These are phyloP conservation scores for Coemansia sp. DNA, from an alignment of 192 early-diverging fungal genomes.

Conservation along the genomic window DNA sequence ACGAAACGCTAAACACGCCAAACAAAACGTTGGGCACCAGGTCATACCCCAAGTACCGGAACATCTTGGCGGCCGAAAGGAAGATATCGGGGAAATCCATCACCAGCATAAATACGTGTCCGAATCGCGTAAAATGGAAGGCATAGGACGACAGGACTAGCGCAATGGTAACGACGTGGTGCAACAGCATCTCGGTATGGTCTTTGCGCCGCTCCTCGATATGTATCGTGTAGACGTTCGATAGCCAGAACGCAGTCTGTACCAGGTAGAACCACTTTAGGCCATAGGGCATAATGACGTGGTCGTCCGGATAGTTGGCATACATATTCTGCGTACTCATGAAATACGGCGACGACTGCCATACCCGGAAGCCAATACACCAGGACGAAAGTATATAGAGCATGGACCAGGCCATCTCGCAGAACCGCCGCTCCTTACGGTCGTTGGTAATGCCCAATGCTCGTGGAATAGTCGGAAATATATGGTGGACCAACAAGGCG, in stretches of 20 bases:
- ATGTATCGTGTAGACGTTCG: constrained; percentile 54
- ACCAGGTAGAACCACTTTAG: constrained; percentile 60
- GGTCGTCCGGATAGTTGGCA: constrained; percentile 54
- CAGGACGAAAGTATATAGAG: constrained; percentile 47
- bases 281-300: constrained; percentile 42
- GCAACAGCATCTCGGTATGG: constrained; percentile 52
- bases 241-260: constrained; percentile 54
- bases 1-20: constrained; percentile 73
- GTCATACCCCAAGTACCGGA: constrained; percentile 70
- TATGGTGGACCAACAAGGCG: constrained; percentile 57
- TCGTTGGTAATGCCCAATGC: constrained; percentile 21
- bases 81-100: constrained; percentile 64
- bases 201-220: constrained; percentile 61
- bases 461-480: constrained; percentile 27
- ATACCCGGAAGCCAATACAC: constrained; percentile 37
- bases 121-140: constrained; percentile 59
- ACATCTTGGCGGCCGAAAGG: constrained; percentile 68
- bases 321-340: constrained; percentile 55
- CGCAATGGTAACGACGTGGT: constrained; percentile 59
- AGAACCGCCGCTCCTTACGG: constrained; percentile 48
- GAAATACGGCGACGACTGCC: constrained; percentile 46
- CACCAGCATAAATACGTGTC: constrained; percentile 56
- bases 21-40: constrained; percentile 71
- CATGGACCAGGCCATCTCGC: constrained; percentile 59
- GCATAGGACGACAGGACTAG: constrained; percentile 54